Percentiles rank a stretch among this genome's conserved stretches.
Conservation (phyloP, 495 filamentous ascomycete species). For the Parathielavia appendiculata region DNA sequence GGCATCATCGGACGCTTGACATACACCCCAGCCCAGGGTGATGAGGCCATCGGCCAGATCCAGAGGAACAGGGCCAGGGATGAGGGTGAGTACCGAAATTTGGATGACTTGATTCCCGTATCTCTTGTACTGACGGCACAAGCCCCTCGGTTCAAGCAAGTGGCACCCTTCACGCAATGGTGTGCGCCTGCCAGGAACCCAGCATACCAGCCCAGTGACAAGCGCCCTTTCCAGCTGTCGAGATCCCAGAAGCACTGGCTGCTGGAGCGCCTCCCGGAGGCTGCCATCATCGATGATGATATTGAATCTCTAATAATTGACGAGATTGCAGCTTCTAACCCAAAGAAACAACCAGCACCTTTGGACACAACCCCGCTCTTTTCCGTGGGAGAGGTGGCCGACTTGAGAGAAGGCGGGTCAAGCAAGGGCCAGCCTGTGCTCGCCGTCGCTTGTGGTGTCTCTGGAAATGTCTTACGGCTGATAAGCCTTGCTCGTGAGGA, state of each 20-base stretch:
- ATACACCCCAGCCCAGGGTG: slow-evolving; percentile 20
- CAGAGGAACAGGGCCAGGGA: slow-evolving; percentile 19
- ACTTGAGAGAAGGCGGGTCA: slow-evolving; percentile 22
- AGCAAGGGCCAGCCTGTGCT: slow-evolving; percentile 33
- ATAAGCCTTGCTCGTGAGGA: slow-evolving; percentile 38
- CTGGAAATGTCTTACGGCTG: slow-evolving; percentile 49
- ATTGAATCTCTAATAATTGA: slow-evolving; percentile 29
- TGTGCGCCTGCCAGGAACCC: slow-evolving; percentile 20
- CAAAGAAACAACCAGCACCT: background rate
- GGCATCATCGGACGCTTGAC: slow-evolving; percentile 28
- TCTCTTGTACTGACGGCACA: slow-evolving; percentile 18
- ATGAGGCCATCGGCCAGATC: slow-evolving; percentile 20
- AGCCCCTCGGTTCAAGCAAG: slow-evolving; percentile 40
- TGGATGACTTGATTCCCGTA: background rate
- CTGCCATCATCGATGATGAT: slow-evolving; percentile 30
- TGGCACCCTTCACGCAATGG: slow-evolving; percentile 38
- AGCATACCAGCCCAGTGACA: slow-evolving; percentile 15
- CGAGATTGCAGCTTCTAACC: slow-evolving; percentile 18
- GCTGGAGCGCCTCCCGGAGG: slow-evolving; percentile 35
- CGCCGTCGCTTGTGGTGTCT: slow-evolving; percentile 47
- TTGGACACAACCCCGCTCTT: slow-evolving; percentile 26
- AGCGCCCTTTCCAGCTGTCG: slow-evolving; percentile 14
- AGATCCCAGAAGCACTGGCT: slow-evolving; percentile 37
- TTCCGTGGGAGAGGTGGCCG: slow-evolving; percentile 35
- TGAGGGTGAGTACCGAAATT: slow-evolving; percentile 20